phyloP scores from a whole-genome alignment of 768 basidiomycete species.

The Panaeolus cyanescens region DNA sequence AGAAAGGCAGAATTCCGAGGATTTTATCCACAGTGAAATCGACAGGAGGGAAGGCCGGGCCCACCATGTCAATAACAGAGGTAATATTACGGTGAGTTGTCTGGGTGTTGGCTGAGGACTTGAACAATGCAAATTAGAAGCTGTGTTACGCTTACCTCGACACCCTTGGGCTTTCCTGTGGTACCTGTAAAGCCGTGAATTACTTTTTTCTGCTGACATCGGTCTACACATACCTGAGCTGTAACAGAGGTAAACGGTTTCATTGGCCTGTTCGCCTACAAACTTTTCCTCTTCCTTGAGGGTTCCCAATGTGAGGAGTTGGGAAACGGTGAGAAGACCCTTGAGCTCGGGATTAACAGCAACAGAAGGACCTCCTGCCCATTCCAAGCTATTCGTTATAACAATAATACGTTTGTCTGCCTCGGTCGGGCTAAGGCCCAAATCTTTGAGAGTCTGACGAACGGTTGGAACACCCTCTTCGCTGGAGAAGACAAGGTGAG shows the following conservation, averaged over 20 bases:
- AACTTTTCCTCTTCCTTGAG: constrained; percentile 57
- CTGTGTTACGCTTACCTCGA: constrained; percentile 36
- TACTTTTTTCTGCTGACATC: background rate
- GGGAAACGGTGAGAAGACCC: constrained; percentile 41
- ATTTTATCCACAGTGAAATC: constrained; percentile 46
- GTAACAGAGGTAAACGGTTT: constrained; percentile 61
- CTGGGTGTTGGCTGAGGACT: constrained; percentile 25
- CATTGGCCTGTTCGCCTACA: constrained; percentile 49
- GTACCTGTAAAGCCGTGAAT: constrained; percentile 48
- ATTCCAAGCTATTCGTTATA: constrained; percentile 46
- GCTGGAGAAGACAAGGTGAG: constrained; percentile 62
- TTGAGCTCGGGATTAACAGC: constrained; percentile 24
- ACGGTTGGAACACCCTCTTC: constrained; percentile 62
- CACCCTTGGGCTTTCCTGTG: constrained; percentile 77
- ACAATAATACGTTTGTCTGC: constrained; percentile 59
- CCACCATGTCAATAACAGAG: constrained; percentile 54
- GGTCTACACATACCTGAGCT: constrained; percentile 12
- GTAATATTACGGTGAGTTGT: constrained; percentile 73
- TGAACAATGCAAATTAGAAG: background rate
- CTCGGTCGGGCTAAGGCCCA: constrained; percentile 48
- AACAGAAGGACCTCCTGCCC: constrained; percentile 41
- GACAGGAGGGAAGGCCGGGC: constrained; percentile 42
- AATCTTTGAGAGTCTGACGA: constrained; percentile 53
- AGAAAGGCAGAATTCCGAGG: constrained; percentile 66
- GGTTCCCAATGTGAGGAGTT: constrained; percentile 52